These are phyloP conservation scores for Spiromastix sp. DNA, from an alignment of 2,329 filamentous ascomycete genomes.

Conservation along the genomic window DNA sequence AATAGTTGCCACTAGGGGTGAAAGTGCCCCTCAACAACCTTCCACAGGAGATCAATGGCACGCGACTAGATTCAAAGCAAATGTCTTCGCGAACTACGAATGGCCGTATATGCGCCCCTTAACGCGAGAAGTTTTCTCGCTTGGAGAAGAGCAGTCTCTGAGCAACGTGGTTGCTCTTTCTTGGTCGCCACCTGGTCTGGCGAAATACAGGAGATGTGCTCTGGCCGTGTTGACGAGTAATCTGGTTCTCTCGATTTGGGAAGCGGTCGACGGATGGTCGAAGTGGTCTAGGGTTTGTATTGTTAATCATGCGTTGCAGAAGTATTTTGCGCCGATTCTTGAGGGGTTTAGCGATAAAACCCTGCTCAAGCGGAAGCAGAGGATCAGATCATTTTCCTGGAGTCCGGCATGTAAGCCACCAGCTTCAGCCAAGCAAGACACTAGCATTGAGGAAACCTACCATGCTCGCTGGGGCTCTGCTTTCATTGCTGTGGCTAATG, in stretches of 20 bases:
- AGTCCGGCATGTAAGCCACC: slow-evolving; percentile 11
- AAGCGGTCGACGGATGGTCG: slow-evolving; percentile 34
- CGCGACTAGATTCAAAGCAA: slow-evolving; percentile 35
- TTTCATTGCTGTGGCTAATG: slow-evolving; percentile 28
- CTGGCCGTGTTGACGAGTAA: slow-evolving; percentile 49
- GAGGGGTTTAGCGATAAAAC: slow-evolving; percentile 11
- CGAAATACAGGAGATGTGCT: slow-evolving; percentile 42
- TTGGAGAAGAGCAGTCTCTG: slow-evolving; percentile 49
- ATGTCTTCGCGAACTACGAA: slow-evolving; percentile 43
- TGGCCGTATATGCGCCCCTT: slow-evolving; percentile 38
- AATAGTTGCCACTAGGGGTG: slow-evolving; percentile 11
- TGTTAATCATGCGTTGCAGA: slow-evolving; percentile 40
- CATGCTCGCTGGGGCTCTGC: slow-evolving; percentile 23
- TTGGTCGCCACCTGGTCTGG: slow-evolving; percentile 50
- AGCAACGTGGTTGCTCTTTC: slow-evolving; percentile 39
- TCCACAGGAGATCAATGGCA: slow-evolving; percentile 21
- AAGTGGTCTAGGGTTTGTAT: slow-evolving; percentile 44
- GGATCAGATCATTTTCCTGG: slow-evolving; percentile 35
- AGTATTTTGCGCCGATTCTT: slow-evolving; percentile 25
- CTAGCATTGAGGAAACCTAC: background rate
- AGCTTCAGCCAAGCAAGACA: background rate
- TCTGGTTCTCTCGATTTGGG: slow-evolving; percentile 47
- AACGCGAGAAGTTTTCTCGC: slow-evolving; percentile 38
- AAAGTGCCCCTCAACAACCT: background rate
- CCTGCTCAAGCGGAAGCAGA: slow-evolving; percentile 18